phyloP scores from a whole-genome alignment of 108 stramenopile species.

The Nannochloropsis gaditana region DNA sequence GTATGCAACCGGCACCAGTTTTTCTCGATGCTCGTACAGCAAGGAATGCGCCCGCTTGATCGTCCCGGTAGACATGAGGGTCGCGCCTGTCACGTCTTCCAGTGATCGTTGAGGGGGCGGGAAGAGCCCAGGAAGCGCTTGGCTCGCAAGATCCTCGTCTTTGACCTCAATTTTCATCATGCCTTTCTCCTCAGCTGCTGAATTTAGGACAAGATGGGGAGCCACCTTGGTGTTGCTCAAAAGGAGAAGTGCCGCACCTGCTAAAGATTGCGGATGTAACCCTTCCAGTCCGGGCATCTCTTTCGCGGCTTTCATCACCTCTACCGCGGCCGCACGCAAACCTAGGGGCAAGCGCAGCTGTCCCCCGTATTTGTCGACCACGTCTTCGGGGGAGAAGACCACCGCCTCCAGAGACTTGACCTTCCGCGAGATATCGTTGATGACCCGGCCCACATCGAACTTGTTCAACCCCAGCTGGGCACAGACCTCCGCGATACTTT shows the following conservation, averaged over 20 bases:
- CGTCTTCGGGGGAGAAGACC: background rate
- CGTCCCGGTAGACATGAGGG: background rate
- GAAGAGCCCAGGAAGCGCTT: background rate
- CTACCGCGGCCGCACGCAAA: background rate
- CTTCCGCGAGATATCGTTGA: slow-evolving; percentile 15
- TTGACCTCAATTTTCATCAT: background rate
- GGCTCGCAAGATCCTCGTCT: background rate
- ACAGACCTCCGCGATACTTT: background rate
- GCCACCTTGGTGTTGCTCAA: background rate
- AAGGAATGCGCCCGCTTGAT: slow-evolving; percentile 2
- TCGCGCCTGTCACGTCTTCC: background rate
- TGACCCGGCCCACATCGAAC: background rate
- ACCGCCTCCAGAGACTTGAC: slow-evolving; percentile 11
- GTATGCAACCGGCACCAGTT: background rate
- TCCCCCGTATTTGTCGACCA: slow-evolving; percentile 1
- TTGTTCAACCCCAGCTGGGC: background rate
- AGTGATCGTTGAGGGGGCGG: background rate
- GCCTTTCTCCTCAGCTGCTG: background rate
- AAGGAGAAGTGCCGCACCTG: background rate
- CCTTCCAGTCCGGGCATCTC: background rate
- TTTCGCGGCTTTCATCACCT: background rate
- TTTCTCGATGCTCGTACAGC: background rate
- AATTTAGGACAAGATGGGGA: background rate
- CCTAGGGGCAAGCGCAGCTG: background rate
- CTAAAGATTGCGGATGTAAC: background rate